Evolutionary conservation across 2,329 filamentous ascomycete genomes (phyloP), one percentile per base, ranked within the genome.

Genomic region (Cordyceps farinosa): DNA sequence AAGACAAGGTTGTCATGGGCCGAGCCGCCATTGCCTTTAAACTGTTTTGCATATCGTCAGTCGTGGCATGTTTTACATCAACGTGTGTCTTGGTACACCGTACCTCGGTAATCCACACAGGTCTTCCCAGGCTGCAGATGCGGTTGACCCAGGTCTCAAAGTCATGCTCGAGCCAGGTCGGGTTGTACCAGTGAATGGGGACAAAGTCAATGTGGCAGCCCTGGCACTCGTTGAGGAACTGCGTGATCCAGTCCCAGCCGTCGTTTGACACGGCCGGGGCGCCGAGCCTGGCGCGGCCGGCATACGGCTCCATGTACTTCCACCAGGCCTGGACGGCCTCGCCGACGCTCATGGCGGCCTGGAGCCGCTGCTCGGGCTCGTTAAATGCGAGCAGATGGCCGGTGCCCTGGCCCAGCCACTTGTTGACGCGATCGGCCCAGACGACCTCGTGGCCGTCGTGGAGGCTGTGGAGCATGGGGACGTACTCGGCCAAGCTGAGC

Each of bases 231-330:
- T 64, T 61, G 40, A 82, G 51, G 73, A 82, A 83, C 36, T 72
- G 68, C 27, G 67, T 66, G n/a, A 83, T 71, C 74, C 77, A 83
- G 54, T 71, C 68, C 34, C 80, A 74, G 11, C 69, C 72, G 52
- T 76, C 78, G 68, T 81, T 82, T 66, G 80, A 81, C 47, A 83
- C 79, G 53, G 78, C 74, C 4, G 81, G 81, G 7, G 79, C 74
- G 62, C 78, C 78, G 51, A 82, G 73, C 65, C 76, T 74, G 52
- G 76, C 79, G 62, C 78, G 73, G 57, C 74, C 75, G 34, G 74
- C 73, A 66, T 77, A 80, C 1, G 77, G 79, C 66, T 79, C 69
- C 74, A 82, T 79, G 72, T 78, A 76, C n/a, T 67, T 66, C 61
- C 70, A 72, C 68, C 75, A 81, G 6, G 71, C 75, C 5, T 68